phyloP scores from a whole-genome alignment of 2,329 filamentous ascomycete genomes.

The Dothideomycetes sp. region DNA sequence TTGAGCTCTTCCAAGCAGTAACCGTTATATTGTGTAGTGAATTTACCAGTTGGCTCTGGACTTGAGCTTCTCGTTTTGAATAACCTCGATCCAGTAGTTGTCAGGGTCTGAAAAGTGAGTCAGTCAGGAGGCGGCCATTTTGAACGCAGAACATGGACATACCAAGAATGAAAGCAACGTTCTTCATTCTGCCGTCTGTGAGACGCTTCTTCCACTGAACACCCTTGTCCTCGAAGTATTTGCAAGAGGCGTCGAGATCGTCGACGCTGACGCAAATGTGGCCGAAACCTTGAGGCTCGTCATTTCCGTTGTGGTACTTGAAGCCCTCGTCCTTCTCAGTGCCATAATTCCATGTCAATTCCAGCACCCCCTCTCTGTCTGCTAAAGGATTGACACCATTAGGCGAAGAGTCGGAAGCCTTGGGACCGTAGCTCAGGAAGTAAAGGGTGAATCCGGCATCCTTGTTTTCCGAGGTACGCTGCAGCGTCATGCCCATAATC shows the following conservation, averaged over 20 bases:
- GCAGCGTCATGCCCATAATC: slow-evolving; percentile 75
- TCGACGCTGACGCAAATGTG: slow-evolving; percentile 87
- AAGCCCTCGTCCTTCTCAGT: slow-evolving; percentile 81
- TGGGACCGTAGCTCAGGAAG: slow-evolving; percentile 68
- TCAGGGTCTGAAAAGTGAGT: slow-evolving; percentile 50
- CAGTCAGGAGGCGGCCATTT: background rate
- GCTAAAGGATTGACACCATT: slow-evolving; percentile 51
- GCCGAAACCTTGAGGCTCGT: slow-evolving; percentile 73
- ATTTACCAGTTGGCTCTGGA: slow-evolving; percentile 12
- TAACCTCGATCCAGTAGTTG: slow-evolving; percentile 67
- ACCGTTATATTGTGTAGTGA: background rate
- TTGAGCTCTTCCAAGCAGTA: background rate
- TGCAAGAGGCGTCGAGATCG: slow-evolving; percentile 77
- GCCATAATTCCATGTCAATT: slow-evolving; percentile 76
- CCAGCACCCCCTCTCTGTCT: slow-evolving; percentile 72
- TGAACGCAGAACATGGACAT: slow-evolving; percentile 14
- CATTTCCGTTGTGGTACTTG: slow-evolving; percentile 86
- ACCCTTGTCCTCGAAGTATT: slow-evolving; percentile 70
- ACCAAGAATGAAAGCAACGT: slow-evolving; percentile 80
- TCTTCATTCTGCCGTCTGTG: slow-evolving; percentile 85
- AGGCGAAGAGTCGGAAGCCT: slow-evolving; percentile 41
- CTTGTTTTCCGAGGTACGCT: slow-evolving; percentile 62
- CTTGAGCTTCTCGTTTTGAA: slow-evolving; percentile 67
- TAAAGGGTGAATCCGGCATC: slow-evolving; percentile 78
- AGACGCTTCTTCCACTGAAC: slow-evolving; percentile 93